Evolutionary conservation across 139 green algal species (phyloP).

Genomic region (Chlorella sorokiniana): DNA sequence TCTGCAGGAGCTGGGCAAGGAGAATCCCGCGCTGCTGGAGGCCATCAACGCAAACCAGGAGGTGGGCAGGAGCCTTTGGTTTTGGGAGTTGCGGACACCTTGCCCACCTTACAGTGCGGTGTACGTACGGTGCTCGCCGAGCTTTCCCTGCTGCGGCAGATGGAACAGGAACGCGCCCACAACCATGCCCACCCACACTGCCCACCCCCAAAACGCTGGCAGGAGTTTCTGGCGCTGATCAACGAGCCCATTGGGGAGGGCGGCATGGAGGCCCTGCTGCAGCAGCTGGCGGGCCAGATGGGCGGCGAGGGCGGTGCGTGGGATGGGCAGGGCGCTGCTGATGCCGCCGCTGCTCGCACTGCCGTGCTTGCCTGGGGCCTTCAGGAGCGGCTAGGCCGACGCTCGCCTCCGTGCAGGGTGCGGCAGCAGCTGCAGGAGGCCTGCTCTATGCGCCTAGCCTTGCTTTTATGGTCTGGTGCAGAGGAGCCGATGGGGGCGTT

Average conservation of each 20-base stretch:
- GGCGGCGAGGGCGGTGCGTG: constrained; percentile 21
- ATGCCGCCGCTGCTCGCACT: neutral
- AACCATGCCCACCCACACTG: neutral
- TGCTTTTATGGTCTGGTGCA: neutral
- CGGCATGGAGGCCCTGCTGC: constrained; percentile 45
- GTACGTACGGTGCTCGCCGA: neutral
- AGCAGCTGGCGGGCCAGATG: constrained; percentile 38
- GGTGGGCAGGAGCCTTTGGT: neutral
- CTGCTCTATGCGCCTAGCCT: neutral
- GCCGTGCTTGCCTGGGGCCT: neutral
- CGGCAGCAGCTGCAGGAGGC: neutral
- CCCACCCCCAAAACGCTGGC: too few species aligned
- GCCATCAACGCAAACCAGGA: constrained; percentile 85
- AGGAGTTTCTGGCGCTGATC: constrained; percentile 92
- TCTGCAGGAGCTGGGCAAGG: constrained; percentile 15
- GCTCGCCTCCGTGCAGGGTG: neutral
- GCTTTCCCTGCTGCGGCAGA: neutral
- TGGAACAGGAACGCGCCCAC: neutral
- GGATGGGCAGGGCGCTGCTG: too few species aligned
- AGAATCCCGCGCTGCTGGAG: constrained; percentile 77
- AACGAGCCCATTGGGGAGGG: constrained; percentile 70
- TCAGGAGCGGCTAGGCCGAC: too few species aligned
- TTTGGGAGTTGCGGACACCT: too few species aligned
- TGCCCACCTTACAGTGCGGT: neutral
- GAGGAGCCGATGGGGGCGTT: constrained; percentile 39